Evolutionary conservation across 192 early-diverging fungal species (phyloP).

Genomic region (Entrophospora sp.): DNA sequence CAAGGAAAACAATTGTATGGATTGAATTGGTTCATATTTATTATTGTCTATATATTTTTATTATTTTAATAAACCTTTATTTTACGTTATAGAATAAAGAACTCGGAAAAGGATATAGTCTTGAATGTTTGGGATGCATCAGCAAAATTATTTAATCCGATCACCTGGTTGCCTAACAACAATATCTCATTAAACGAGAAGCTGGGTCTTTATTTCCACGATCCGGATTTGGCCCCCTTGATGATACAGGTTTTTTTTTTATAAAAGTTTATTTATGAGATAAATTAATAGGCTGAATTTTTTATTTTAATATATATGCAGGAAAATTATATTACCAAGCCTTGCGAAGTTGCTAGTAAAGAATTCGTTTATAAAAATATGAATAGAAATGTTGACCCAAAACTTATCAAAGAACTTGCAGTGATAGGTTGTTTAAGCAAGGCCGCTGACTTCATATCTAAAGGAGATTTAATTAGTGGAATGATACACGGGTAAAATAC

Average conservation of each 20-base stretch:
- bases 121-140: conserved; percentile 71
- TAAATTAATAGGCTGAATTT: no score
- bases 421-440: conserved; percentile 42
- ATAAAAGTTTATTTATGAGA: no score
- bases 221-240: conserved; percentile 77
- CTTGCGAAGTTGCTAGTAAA: conserved; percentile 35
- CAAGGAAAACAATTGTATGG: conserved; percentile 68
- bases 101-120: conserved; percentile 30
- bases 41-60: background rate
- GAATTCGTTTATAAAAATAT: background rate
- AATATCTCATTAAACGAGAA: conserved; percentile 60
- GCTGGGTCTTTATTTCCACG: conserved; percentile 85
- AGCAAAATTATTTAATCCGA: conserved; percentile 46
- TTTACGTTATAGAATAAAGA: conserved; percentile 27
- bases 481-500: conserved; percentile 61
- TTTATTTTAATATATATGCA: no score
- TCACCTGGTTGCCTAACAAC: conserved; percentile 31
- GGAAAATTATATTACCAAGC: no score
- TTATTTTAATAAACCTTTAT: no score
- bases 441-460: conserved; percentile 82
- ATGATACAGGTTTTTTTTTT: no score
- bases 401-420: background rate
- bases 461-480: conserved; percentile 71
- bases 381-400: background rate
- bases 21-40: no score